Conservation (phyloP, 1,284 basidiomycete species). For the Papiliotrema nemorosa region DNA sequence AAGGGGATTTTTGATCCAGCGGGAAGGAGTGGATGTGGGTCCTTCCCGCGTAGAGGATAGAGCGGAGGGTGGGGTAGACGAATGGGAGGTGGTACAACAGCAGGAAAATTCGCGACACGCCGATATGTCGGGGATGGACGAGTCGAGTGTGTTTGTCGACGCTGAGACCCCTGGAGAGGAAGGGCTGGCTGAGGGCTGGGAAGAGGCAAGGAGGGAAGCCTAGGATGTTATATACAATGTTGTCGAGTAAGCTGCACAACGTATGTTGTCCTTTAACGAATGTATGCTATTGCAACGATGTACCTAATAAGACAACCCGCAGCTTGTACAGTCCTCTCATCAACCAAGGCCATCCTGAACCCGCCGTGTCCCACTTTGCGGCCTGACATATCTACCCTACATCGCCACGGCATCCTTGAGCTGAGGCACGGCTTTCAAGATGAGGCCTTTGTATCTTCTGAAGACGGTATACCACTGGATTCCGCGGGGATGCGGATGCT, state of each 20-base stretch:
- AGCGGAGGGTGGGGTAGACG: background rate
- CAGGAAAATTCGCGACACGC: background rate
- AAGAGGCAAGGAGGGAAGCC: constrained; percentile 2
- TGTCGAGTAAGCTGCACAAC: background rate
- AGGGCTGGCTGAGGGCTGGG: constrained; percentile 3
- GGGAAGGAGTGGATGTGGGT: constrained; percentile 24
- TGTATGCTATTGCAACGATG: too few relatives aligned
- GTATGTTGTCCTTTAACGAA: background rate
- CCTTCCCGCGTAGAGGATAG: constrained; percentile 4
- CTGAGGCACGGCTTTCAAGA: too few relatives aligned
- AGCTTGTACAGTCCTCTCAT: background rate
- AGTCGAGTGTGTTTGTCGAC: background rate
- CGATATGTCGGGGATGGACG: background rate
- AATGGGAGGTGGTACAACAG: constrained; percentile 2
- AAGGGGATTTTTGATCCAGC: constrained; percentile 34
- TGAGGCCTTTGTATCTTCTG: too few relatives aligned
- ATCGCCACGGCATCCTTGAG: too few relatives aligned
- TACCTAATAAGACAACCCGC: background rate
- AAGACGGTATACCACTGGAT: too few relatives aligned
- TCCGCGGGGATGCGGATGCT: too few relatives aligned
- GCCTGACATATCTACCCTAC: too few relatives aligned
- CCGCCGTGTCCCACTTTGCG: too few relatives aligned
- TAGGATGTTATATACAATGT: background rate
- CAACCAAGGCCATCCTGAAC: too few relatives aligned
- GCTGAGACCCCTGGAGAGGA: background rate